Evolutionary conservation across 129 eudicot genomes (phyloP).

Genomic region (sunflower (Helianthus annuus)): HanXRQr2.0-SUNRISE NC_035444.2:62414133-62414632

Average conservation of each 20-base stretch:
- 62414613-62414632: constrained; percentile 15
- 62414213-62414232: constrained; percentile 48
- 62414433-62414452: background rate
- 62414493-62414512: constrained; percentile 12
- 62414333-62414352: background rate
- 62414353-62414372: background rate
- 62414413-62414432: background rate
- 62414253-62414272: background rate
- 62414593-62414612: background rate
- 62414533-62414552: background rate
- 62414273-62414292: background rate
- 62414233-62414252: background rate
- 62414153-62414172: constrained; percentile 67
- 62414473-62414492: background rate
- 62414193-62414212: constrained; percentile 73
- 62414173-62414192: constrained; percentile 58
- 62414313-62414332: constrained; percentile 1
- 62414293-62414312: background rate
- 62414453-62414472: background rate
- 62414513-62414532: background rate
- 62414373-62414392: background rate
- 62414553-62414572: background rate
- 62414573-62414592: constrained; percentile 1
- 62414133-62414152: constrained; percentile 59
- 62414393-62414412: background rate